These are phyloP conservation scores for Brassica napus DNA, from an alignment of 345 rosid genomes.

Conservation along the genomic window Da-Ae NC_063441.1:15587001-15587500, in stretches of 20 bases:
- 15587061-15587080: slow-evolving; percentile 73
- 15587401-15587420: neutral
- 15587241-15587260: slow-evolving; percentile 26
- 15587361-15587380: slow-evolving; percentile 94
- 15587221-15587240: neutral
- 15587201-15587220: slow-evolving; percentile 27
- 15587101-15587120: slow-evolving; percentile 98
- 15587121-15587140: slow-evolving; percentile 95
- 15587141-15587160: slow-evolving; percentile 95
- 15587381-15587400: neutral
- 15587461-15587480: slow-evolving; percentile 88
- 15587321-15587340: slow-evolving; percentile 93
- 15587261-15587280: slow-evolving; percentile 77
- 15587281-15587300: slow-evolving; percentile 92
- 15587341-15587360: slow-evolving; percentile 96
- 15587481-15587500: slow-evolving; percentile 94
- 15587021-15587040: neutral
- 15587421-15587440: slow-evolving; percentile 6
- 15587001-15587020: slow-evolving; percentile 6
- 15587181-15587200: slow-evolving; percentile 87
- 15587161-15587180: slow-evolving; percentile 84
- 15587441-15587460: slow-evolving; percentile 90
- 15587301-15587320: slow-evolving; percentile 94
- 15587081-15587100: slow-evolving; percentile 96
- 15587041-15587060: slow-evolving; percentile 14